Base-by-base conservation (phyloP, 768 basidiomycete genomes). In the Auriscalpium orientale region DNA sequence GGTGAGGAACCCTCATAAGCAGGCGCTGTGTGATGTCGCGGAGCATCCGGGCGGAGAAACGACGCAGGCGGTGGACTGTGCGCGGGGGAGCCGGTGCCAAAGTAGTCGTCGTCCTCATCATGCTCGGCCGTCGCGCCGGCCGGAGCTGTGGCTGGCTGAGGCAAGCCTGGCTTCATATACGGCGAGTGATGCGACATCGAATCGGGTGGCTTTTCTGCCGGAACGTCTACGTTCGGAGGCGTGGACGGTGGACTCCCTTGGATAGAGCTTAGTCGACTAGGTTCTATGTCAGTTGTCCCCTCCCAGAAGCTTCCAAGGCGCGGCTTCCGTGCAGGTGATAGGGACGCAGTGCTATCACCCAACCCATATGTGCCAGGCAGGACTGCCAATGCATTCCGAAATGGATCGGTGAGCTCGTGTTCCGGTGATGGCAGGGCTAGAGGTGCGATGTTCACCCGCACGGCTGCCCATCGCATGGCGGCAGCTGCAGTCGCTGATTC, bases 401-500 rank as follows among this genome's bases (percentile, higher is more conserved):
- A 85, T 0, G 94, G 94, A 70, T 97, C 94, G 10, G 86, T 86
- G 22, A 95, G 79, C 66, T 97, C 94, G 62, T 89, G 85, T 66
- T 98, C 94, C 0, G 94, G 94, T 11, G 87, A 91, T 2, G 94
- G 93, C 1, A 95, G 77, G 0, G 90, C 85, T 22, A 98, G 76
- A 0, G 94, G 94, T 0, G 91, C 85, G 54, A 98, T 83, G 62
- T 90, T 83, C 10, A 91, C 84, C 21, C 87, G 78, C 10, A 87
- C 81, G 3, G 85, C 90, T n/a, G 91, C 91, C 79, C 84, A 85
- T 38, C 91, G 87, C 72, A 94, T 83, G 1, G 91, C 84, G 0
- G 91, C 91, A 1, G 89, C 90, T 2, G 85, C 75, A 0, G 87
- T 80, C 20, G 82, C 80, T 1, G 80, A 73, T 37, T 88, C 84